phyloP scores from a whole-genome alignment of 2,329 filamentous ascomycete species.

The Epichloe aotearoae region DNA sequence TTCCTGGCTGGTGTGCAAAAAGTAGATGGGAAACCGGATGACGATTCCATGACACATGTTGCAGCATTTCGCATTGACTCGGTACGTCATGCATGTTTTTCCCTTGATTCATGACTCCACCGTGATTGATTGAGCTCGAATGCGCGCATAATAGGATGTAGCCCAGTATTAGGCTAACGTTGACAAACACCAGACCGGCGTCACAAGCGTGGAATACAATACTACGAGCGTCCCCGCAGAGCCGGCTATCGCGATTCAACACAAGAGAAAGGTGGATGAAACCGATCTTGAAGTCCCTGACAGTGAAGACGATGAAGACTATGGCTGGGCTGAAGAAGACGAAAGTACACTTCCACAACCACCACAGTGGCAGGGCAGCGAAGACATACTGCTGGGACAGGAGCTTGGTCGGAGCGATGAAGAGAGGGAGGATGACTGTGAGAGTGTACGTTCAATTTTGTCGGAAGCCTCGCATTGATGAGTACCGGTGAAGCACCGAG shows the following conservation, averaged over 20 bases:
- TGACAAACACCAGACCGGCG: slow-evolving; percentile 25
- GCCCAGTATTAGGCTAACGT: neutral
- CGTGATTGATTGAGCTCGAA: neutral
- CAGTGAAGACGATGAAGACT: slow-evolving; percentile 56
- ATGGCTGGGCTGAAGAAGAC: slow-evolving; percentile 58
- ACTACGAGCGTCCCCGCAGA: slow-evolving; percentile 18
- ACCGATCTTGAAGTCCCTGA: slow-evolving; percentile 47
- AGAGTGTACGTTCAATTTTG: slow-evolving; percentile 1
- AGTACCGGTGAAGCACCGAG: slow-evolving; percentile 15
- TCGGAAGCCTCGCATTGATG: slow-evolving; percentile 7
- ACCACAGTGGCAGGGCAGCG: slow-evolving; percentile 56
- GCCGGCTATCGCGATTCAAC: slow-evolving; percentile 24
- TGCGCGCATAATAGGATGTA: neutral
- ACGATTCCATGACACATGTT: slow-evolving; percentile 27
- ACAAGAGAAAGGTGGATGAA: slow-evolving; percentile 51
- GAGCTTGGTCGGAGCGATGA: slow-evolving; percentile 28
- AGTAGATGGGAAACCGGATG: slow-evolving; percentile 37
- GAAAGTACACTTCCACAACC: slow-evolving; percentile 46
- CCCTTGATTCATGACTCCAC: neutral
- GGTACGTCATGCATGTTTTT: slow-evolving; percentile 20
- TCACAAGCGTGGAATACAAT: slow-evolving; percentile 29
- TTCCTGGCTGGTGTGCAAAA: slow-evolving; percentile 55
- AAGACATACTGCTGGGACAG: slow-evolving; percentile 44
- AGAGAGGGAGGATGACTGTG: slow-evolving; percentile 10
- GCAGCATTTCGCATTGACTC: slow-evolving; percentile 36